Conservation (phyloP, 1,284 basidiomycete genomes). For the Entoloma clypeatum region DNA sequence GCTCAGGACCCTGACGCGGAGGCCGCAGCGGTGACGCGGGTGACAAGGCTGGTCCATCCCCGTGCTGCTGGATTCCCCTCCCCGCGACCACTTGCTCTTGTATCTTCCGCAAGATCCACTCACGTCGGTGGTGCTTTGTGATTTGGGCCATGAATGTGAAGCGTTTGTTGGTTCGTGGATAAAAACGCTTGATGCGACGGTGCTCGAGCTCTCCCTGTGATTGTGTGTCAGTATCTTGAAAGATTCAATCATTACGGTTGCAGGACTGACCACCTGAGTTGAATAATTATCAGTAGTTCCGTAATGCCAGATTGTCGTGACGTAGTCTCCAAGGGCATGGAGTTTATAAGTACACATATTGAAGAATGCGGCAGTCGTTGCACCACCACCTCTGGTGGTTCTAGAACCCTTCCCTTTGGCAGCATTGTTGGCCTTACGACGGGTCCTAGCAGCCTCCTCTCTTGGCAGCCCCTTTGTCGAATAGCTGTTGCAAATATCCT, state of each 20-base stretch:
- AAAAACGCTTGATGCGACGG: constrained; percentile 30
- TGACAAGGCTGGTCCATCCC: constrained; percentile 4
- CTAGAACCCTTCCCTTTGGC: constrained; percentile 3
- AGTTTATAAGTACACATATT: constrained; percentile 23
- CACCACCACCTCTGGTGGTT: constrained; percentile 21
- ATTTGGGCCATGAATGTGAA: neutral
- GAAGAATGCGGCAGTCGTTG: constrained; percentile 7
- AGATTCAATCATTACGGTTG: neutral
- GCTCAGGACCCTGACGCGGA: too few species aligned
- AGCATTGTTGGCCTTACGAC: constrained; percentile 5
- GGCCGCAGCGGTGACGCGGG: neutral
- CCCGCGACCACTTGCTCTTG: neutral
- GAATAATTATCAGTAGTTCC: constrained; percentile 35
- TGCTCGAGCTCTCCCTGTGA: too few species aligned
- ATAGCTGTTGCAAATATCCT: constrained; percentile 16
- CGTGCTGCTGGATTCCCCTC: neutral
- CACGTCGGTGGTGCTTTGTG: neutral
- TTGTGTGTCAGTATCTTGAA: neutral
- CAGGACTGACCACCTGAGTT: constrained; percentile 30
- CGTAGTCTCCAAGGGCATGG: constrained; percentile 32
- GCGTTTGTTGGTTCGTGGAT: constrained; percentile 28
- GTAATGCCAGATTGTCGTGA: constrained; percentile 22
- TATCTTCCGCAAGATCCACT: neutral
- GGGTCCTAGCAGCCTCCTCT: constrained; percentile 20
- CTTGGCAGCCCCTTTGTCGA: constrained; percentile 22